These are phyloP conservation scores for Brachypodium distachyon DNA, from an alignment of 202 grass and related monocot genomes.

Conservation along the genomic window DNA sequence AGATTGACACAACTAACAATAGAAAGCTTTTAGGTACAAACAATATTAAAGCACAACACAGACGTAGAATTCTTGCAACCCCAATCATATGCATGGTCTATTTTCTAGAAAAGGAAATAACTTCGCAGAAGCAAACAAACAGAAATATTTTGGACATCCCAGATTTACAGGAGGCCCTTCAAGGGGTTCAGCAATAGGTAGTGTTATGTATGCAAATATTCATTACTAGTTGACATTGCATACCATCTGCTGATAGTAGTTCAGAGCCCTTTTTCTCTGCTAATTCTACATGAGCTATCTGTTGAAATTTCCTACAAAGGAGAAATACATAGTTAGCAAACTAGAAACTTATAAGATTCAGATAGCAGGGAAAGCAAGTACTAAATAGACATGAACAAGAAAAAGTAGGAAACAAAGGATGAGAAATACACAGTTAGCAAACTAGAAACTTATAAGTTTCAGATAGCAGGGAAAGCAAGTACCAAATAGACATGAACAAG, in stretches of 20 bases:
- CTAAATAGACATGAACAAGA: background rate
- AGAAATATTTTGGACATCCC: background rate
- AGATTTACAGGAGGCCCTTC: background rate
- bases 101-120: background rate
- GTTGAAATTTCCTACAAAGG: conserved; percentile 61
- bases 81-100: background rate
- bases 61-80: background rate
- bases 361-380: background rate
- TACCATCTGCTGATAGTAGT: conserved; percentile 12
- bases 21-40: background rate
- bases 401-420: background rate
- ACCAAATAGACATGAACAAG: background rate
- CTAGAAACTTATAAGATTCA: conserved; percentile 5
- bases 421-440: too few species aligned
- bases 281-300: conserved; percentile 27
- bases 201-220: background rate
- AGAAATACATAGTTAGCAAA: conserved; percentile 11
- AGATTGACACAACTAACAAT: background rate
- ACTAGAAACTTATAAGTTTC: too few species aligned
- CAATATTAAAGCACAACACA: background rate
- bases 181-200: background rate
- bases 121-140: background rate
- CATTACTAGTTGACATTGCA: background rate
- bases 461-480: background rate
- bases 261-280: conserved; percentile 4